Percentiles rank a stretch among this genome's conserved stretches.
Evolutionary conservation across 805 yeast genomes (phyloP).

Genomic region (Starmerella potacharoeniae): DNA sequence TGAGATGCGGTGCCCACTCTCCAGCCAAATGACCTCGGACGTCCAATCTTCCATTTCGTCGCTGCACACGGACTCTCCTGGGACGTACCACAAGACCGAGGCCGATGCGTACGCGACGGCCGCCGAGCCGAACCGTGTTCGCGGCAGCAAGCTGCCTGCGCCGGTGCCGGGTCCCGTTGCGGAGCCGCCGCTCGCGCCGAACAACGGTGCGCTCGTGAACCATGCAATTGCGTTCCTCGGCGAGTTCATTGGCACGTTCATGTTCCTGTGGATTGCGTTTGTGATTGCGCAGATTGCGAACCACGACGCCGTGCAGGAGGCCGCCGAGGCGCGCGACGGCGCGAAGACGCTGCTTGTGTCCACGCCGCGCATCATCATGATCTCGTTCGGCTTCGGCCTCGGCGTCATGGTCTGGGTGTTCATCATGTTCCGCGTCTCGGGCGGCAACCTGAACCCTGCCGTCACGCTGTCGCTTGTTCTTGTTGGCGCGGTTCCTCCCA

Average conservation of each 20-base stretch:
- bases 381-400: conserved; percentile 1
- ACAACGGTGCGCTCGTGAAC: conserved; percentile 2
- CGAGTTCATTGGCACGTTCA: conserved; percentile 1
- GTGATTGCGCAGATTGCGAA: conserved; percentile 4
- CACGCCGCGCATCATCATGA: conserved; percentile 2
- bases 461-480: conserved; percentile 3
- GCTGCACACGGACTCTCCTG: background rate
- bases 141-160: background rate
- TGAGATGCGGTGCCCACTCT: background rate
- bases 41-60: background rate
- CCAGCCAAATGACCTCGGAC: background rate
- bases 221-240: conserved; percentile 1
- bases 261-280: conserved; percentile 4
- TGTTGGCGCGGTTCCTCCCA: background rate
- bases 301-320: background rate
- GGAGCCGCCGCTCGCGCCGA: conserved; percentile 1
- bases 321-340: background rate
- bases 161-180: conserved; percentile 2
- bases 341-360: background rate
- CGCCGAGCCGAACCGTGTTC: background rate
- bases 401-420: conserved; percentile 5
- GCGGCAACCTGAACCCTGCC: conserved; percentile 1
- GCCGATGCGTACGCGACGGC: background rate
- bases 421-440: conserved; percentile 3
- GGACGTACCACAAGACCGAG: background rate